Evolutionary conservation across 331 rosid genomes (phyloP).

Genomic region (Spiraea crenata): DNA sequence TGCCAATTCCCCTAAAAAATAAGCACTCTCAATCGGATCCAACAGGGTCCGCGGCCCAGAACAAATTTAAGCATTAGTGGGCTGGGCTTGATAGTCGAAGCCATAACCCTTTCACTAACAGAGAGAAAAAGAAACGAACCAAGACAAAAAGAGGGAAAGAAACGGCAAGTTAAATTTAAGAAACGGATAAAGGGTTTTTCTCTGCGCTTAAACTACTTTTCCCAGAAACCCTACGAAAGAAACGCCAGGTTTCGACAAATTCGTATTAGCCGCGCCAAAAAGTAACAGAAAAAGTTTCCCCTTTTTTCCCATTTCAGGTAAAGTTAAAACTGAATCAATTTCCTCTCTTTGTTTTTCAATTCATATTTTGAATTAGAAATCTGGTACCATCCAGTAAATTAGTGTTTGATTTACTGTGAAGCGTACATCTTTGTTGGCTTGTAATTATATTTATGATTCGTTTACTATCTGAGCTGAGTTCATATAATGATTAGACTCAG

Average conservation of each 20-base stretch:
- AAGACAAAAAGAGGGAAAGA: too few species aligned
- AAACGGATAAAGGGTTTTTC: background rate
- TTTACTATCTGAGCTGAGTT: background rate
- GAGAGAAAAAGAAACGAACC: too few species aligned
- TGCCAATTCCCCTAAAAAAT: too few species aligned
- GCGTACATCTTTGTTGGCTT: background rate
- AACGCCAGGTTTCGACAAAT: conserved; percentile 53
- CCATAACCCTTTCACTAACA: too few species aligned
- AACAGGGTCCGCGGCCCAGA: too few species aligned
- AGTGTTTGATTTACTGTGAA: background rate
- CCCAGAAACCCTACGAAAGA: conserved; percentile 48
- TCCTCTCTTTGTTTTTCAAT: background rate
- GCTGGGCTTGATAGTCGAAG: too few species aligned
- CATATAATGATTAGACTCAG: background rate
- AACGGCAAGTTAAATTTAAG: too few species aligned
- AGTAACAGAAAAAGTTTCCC: background rate
- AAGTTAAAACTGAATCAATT: background rate
- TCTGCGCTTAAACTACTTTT: conserved; percentile 14
- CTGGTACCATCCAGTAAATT: background rate
- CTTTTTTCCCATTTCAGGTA: conserved; percentile 10
- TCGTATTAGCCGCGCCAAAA: conserved; percentile 19
- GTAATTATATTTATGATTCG: background rate
- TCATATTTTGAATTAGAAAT: background rate
- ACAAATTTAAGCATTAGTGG: too few species aligned
- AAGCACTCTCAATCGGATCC: too few species aligned